A percentile compares a stretch with the other conserved stretches of the same genome.
phyloP scores from a whole-genome alignment of 768 basidiomycete species.

The Jaapia argillacea region DNA sequence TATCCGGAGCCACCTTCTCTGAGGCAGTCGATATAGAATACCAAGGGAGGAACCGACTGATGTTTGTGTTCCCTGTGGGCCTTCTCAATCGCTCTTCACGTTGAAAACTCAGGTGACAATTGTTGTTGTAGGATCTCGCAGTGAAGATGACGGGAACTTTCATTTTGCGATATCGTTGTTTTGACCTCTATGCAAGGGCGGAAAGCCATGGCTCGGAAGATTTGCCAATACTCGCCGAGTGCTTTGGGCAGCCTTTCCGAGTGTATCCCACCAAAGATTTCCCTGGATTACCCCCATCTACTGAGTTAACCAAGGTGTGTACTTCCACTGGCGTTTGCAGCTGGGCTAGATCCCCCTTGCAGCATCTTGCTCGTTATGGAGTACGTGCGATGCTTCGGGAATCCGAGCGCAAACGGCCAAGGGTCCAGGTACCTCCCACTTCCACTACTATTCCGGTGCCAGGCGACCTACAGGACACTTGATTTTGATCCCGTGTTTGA shows the following conservation, averaged over 20 bases:
- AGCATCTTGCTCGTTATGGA: conserved; percentile 47
- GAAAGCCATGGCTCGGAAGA: conserved; percentile 20
- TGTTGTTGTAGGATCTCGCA: conserved; percentile 46
- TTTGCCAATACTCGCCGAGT: conserved; percentile 47
- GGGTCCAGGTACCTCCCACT: too few relatives aligned
- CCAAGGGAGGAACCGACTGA: conserved; percentile 41
- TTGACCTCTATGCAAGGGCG: conserved; percentile 44
- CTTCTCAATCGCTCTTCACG: conserved; percentile 7
- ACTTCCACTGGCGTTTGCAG: too few relatives aligned
- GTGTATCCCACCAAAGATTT: conserved; percentile 68
- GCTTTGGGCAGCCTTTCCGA: conserved; percentile 51
- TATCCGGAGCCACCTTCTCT: conserved; percentile 55
- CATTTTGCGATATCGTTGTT: conserved; percentile 55
- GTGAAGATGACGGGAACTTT: conserved; percentile 61
- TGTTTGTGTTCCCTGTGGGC: conserved; percentile 59
- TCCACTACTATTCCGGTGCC: too few relatives aligned
- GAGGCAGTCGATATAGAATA: conserved; percentile 46
- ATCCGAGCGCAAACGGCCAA: conserved; percentile 42
- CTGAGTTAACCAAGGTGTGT: conserved; percentile 54
- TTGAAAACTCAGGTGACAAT: not conserved
- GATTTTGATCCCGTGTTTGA: too few relatives aligned
- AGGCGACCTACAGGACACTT: too few relatives aligned
- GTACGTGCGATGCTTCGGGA: conserved; percentile 52
- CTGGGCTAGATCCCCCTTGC: not conserved
- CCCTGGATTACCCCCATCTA: conserved; percentile 56